Conservation (phyloP, 257 asterid genomes). For the Fraxinus pennsylvanica region DNA sequence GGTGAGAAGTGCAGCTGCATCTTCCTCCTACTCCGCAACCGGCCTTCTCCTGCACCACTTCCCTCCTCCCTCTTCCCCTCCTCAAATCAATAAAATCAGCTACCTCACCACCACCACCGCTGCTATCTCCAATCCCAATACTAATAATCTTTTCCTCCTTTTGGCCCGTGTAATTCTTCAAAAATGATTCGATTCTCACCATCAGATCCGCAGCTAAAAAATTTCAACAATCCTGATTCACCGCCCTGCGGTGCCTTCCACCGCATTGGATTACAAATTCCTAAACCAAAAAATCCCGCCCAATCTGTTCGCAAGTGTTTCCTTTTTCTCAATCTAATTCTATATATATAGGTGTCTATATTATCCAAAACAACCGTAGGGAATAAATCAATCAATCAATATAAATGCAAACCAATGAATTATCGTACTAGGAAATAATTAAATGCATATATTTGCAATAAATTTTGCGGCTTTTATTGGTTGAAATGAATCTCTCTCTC, state of each 20-base stretch:
- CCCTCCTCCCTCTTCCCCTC: constrained; percentile 37
- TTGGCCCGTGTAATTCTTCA: constrained; percentile 13
- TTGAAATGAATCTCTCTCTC: neutral
- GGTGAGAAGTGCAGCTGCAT: constrained; percentile 99
- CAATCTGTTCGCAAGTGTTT: neutral
- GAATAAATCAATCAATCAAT: constrained; percentile 1
- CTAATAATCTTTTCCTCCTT: constrained; percentile 2
- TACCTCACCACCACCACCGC: constrained; percentile 22
- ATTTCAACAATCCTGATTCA: constrained; percentile 16
- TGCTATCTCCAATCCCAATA: constrained; percentile 23
- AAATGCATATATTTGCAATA: neutral
- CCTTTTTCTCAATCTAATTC: neutral
- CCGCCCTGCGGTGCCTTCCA: constrained; percentile 12
- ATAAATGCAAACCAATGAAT: neutral
- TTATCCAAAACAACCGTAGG: neutral
- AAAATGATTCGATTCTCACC: constrained; percentile 36
- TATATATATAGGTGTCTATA: neutral
- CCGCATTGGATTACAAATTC: neutral
- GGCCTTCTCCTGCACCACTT: constrained; percentile 41
- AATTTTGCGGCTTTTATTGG: neutral
- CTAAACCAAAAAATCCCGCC: neutral
- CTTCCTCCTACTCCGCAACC: constrained; percentile 56
- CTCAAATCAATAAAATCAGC: constrained; percentile 31
- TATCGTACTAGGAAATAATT: neutral
- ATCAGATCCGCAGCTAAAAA: constrained; percentile 39